Evolutionary conservation across 2,329 filamentous ascomycete species (phyloP).

Genomic region (Diaporthe sp.): DNA sequence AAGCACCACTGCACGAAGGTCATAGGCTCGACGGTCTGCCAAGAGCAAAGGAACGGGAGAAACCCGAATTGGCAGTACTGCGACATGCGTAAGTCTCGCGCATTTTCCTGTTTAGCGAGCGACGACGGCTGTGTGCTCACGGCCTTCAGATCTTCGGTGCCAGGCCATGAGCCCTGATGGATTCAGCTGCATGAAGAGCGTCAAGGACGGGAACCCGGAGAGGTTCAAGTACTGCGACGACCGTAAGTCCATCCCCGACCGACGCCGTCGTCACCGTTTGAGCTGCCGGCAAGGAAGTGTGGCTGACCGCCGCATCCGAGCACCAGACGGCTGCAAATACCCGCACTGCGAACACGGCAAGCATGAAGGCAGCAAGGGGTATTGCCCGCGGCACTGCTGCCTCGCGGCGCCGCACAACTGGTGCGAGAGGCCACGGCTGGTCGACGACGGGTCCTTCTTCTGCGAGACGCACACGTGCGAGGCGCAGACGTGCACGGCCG

Average conservation of each 20-base stretch:
- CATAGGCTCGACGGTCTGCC: constrained; percentile 28
- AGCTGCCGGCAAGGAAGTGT: not conserved
- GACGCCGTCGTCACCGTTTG: not conserved
- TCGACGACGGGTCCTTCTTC: constrained; percentile 31
- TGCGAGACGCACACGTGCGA: constrained; percentile 43
- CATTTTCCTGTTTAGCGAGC: not conserved
- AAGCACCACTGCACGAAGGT: constrained; percentile 36
- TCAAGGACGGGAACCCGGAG: constrained; percentile 44
- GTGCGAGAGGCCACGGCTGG: constrained; percentile 36
- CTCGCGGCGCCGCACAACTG: constrained; percentile 12
- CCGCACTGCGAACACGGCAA: constrained; percentile 39
- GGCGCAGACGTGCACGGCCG: constrained; percentile 35
- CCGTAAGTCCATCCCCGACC: constrained; percentile 40
- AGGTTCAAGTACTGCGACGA: constrained; percentile 44
- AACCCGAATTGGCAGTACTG: constrained; percentile 33
- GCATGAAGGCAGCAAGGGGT: constrained; percentile 27
- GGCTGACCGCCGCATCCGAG: not conserved
- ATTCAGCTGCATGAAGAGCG: constrained; percentile 41
- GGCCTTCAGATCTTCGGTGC: constrained; percentile 33
- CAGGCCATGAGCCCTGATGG: constrained; percentile 41
- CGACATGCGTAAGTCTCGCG: constrained; percentile 33
- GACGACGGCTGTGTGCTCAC: not conserved
- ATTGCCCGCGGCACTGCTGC: constrained; percentile 42
- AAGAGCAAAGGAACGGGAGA: constrained; percentile 36
- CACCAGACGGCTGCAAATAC: constrained; percentile 44